These are phyloP conservation scores for Dianthus caryophyllus DNA, from an alignment of 148 eudicot genomes.

Conservation along the genomic window DNA sequence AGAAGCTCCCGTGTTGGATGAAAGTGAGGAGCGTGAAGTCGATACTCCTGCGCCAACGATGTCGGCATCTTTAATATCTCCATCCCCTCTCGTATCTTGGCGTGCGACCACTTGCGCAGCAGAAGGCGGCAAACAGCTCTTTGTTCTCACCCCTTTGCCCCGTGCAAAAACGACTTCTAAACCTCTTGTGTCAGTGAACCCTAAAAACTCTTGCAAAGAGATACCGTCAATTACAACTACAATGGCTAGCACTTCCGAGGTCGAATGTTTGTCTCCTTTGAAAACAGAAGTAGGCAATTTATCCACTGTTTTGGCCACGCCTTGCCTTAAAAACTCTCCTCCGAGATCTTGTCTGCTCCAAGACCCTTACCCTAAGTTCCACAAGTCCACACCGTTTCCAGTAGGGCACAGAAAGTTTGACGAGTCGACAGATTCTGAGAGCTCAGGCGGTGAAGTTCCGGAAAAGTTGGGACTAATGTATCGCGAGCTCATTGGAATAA, in stretches of 20 bases:
- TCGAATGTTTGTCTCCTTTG: slow-evolving; percentile 30
- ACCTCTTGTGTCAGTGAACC: slow-evolving; percentile 35
- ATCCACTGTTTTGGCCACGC: slow-evolving; percentile 47
- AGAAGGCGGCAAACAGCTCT: slow-evolving; percentile 71
- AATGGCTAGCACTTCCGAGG: slow-evolving; percentile 23
- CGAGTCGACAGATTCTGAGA: slow-evolving; percentile 46
- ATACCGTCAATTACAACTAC: slow-evolving; percentile 20
- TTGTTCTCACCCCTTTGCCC: slow-evolving; percentile 83
- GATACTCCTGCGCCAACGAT: slow-evolving; percentile 54
- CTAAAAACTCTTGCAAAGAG: slow-evolving; percentile 26
- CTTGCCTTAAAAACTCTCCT: slow-evolving; percentile 60
- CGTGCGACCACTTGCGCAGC: slow-evolving; percentile 47
- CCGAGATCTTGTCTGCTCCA: slow-evolving; percentile 54
- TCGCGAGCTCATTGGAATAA: slow-evolving; percentile 61
- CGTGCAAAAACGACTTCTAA: slow-evolving; percentile 41
- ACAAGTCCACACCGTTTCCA: slow-evolving; percentile 68
- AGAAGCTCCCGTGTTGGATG: slow-evolving; percentile 19
- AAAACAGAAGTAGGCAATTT: slow-evolving; percentile 24
- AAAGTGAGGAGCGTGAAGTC: slow-evolving; percentile 18
- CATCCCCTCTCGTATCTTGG: slow-evolving; percentile 99
- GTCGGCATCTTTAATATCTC: slow-evolving; percentile 65
- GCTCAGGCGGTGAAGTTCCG: slow-evolving; percentile 36
- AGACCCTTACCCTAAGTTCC: slow-evolving; percentile 46
- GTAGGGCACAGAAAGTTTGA: slow-evolving; percentile 26
- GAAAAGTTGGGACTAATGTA: slow-evolving; percentile 42